Percentiles rank a stretch among this genome's conserved stretches.
phyloP scores from a whole-genome alignment of 1,284 basidiomycete genomes.

The Entoloma clypeatum region DNA sequence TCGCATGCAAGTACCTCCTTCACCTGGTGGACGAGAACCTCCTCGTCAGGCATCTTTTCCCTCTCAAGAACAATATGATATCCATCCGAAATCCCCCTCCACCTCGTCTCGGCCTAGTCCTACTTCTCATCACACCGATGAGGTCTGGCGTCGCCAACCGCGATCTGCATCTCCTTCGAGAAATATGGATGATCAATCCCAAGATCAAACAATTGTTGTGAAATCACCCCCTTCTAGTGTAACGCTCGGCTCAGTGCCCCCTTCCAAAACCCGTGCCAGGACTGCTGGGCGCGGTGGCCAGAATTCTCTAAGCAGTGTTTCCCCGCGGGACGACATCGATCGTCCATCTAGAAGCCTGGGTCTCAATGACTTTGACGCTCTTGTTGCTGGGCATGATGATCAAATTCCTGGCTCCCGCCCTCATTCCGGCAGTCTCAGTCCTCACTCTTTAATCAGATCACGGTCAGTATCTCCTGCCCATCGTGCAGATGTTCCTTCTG shows the following conservation, averaged over 20 bases:
- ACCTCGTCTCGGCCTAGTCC: slow-evolving; percentile 25
- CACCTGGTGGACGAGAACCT: slow-evolving; percentile 24
- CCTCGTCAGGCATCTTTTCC: slow-evolving; percentile 28
- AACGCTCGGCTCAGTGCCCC: slow-evolving; percentile 20
- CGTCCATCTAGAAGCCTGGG: slow-evolving; percentile 25
- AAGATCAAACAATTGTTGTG: slow-evolving; percentile 37
- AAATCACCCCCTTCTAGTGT: slow-evolving; percentile 24
- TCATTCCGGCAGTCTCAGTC: slow-evolving; percentile 15
- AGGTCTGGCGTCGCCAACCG: no score
- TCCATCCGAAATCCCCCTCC: slow-evolving; percentile 18
- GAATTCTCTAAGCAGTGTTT: slow-evolving; percentile 17
- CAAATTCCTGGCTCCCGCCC: slow-evolving; percentile 15
- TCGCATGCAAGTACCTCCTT: slow-evolving; percentile 15
- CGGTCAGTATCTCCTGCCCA: slow-evolving; percentile 56
- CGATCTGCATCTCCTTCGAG: slow-evolving; percentile 22
- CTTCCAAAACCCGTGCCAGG: slow-evolving; percentile 16
- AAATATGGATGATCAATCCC: slow-evolving; percentile 23
- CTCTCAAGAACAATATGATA: slow-evolving; percentile 31
- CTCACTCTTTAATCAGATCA: slow-evolving; percentile 25
- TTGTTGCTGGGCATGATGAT: slow-evolving; percentile 20
- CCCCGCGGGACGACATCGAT: slow-evolving; percentile 17
- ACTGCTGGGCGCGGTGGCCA: slow-evolving; percentile 9
- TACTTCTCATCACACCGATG: no score
- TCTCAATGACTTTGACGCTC: slow-evolving; percentile 22
- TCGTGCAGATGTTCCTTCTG: slow-evolving; percentile 62